Percentiles rank a stretch among this genome's conserved stretches.
These are phyloP conservation scores for Cadophora sp. DNA, from an alignment of 2,329 filamentous ascomycete genomes.

Conservation along the genomic window DNA sequence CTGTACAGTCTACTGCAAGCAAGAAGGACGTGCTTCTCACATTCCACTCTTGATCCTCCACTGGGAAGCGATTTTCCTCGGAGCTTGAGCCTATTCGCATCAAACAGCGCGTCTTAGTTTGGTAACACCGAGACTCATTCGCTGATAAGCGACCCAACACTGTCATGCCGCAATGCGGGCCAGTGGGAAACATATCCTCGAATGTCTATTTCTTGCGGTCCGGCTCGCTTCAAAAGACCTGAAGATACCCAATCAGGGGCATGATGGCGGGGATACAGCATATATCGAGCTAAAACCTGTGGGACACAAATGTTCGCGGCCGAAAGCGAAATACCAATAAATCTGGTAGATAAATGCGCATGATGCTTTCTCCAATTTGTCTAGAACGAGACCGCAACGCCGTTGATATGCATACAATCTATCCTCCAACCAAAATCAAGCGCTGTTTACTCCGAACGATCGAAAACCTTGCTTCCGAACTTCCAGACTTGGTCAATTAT, in stretches of 20 bases:
- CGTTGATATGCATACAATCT: slow-evolving; percentile 6
- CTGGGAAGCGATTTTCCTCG: not conserved
- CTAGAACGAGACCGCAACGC: not conserved
- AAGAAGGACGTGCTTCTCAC: not conserved
- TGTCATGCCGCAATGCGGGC: not conserved
- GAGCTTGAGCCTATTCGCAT: not conserved
- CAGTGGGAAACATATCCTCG: not conserved
- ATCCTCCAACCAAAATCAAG: not conserved
- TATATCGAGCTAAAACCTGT: not conserved
- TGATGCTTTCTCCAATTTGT: not conserved
- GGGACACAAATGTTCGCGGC: not conserved
- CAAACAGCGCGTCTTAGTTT: not conserved
- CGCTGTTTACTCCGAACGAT: slow-evolving; percentile 15
- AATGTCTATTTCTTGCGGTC: not conserved
- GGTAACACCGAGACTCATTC: not conserved
- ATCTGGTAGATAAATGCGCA: not conserved
- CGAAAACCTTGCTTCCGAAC: slow-evolving; percentile 35
- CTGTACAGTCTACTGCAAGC: not conserved
- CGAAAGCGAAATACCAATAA: not conserved
- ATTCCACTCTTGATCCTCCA: not conserved
- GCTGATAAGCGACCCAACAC: not conserved
- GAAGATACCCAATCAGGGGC: not conserved
- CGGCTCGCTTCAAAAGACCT: not conserved
- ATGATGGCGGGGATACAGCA: not conserved
- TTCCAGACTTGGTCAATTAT: slow-evolving; percentile 40